Base-by-base conservation (phyloP, 805 yeast genomes). In the Tetrapisispora iriomotensis region DNA sequence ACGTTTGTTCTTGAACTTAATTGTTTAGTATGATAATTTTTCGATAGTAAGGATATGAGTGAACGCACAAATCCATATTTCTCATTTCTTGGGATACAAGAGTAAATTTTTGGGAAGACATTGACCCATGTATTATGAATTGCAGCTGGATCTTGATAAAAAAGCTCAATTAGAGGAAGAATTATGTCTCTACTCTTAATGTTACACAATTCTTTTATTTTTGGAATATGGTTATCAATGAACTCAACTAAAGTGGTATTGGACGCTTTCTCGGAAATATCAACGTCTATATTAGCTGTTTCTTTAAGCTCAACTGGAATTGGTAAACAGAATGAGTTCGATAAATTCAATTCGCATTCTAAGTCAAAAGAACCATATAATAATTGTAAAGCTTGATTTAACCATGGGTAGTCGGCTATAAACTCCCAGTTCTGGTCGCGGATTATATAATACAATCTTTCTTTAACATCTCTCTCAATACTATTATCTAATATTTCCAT, bases 361-460 rank as follows among this genome's bases (percentile, higher is more conserved):
- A 59, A 60, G 41, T 79, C 80, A 47, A 84, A 77, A 0, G 95
- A 71, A 0, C 92, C 95, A 53, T 81, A 85, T 6, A 92, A 62
- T 22, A 94, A 62, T 54, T 88, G 96, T 15, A 85, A 67, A 0
- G 95, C 97, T 58, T 90, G 97, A 56, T 86, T 86, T 45, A 90
- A 63, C 98, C 98, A 92, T 30, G 87, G 83, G 51, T 82, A 83
- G 48, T 92, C 98, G 0, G 94, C 88, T 28, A 92, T 65, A 47
- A 75, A 82, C 56, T 92, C 99, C 99, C 99, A 92, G 53, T 86
- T 90, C 58, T 92, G 99, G 51, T 92, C 97, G 28, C 90, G 68
- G n/a, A 94, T 73, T 8, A 90, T 80, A 50, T 94, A 94, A 46
- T 80, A 77, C 26, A 92, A 65, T 42, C 98, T 70, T 57, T 84